These are phyloP conservation scores for Ogataea methylovora DNA, from an alignment of 805 yeast genomes.

Conservation along the genomic window DNA sequence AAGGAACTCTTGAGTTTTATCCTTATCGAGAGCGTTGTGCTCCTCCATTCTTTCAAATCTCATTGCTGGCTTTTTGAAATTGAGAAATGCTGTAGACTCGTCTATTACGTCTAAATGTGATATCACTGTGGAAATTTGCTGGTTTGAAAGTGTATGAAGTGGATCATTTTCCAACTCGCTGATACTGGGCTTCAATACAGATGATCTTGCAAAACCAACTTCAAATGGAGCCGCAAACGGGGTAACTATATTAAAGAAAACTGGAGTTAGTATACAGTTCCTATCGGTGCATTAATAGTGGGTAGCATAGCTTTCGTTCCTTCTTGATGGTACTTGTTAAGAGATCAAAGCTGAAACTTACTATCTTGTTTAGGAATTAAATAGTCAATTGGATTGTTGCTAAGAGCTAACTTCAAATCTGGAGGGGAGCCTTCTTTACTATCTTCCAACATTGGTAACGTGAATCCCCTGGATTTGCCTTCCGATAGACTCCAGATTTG, in stretches of 20 bases:
- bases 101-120: constrained; percentile 26
- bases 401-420: constrained; percentile 15
- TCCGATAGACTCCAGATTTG: too few species aligned
- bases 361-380: constrained; percentile 32
- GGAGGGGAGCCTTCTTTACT: constrained; percentile 2
- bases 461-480: too few species aligned
- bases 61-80: constrained; percentile 29
- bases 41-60: constrained; percentile 3
- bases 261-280: constrained; percentile 1
- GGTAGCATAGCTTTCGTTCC: too few species aligned
- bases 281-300: too few species aligned
- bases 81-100: constrained; percentile 6
- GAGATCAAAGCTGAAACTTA: constrained; percentile 14
- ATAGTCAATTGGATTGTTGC: constrained; percentile 26
- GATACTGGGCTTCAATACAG: too few species aligned
- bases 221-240: constrained; percentile 22
- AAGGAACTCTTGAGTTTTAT: too few species aligned
- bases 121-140: too few species aligned
- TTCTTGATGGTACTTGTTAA: not conserved
- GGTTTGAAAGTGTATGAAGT: too few species aligned
- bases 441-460: not conserved
- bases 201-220: too few species aligned
- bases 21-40: not conserved
- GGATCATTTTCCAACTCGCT: too few species aligned
- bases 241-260: constrained; percentile 7